Evolutionary conservation across 2,329 filamentous ascomycete genomes (phyloP).

Genomic region (Trichoderma sp.): DNA sequence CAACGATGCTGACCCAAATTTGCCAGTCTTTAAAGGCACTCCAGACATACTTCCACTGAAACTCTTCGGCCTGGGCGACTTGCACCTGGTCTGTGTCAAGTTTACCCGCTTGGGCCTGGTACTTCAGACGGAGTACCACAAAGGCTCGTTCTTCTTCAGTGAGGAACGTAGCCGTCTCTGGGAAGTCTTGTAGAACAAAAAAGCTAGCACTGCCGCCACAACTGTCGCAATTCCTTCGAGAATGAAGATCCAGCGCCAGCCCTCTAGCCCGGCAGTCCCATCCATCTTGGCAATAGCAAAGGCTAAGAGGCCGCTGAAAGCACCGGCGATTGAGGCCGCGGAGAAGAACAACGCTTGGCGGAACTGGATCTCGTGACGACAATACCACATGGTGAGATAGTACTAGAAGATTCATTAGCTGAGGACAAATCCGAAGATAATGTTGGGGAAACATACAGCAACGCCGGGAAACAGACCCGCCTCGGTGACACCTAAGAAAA

Average conservation of each 20-base stretch:
- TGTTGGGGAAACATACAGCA: slow-evolving; percentile 34
- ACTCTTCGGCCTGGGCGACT: slow-evolving; percentile 70
- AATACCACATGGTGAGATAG: slow-evolving; percentile 61
- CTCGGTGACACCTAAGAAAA: slow-evolving; percentile 65
- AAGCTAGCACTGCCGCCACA: slow-evolving; percentile 64
- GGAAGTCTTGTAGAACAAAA: slow-evolving; percentile 77
- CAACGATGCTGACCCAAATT: slow-evolving; percentile 62
- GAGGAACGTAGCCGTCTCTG: slow-evolving; percentile 74
- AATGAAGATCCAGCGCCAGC: slow-evolving; percentile 69
- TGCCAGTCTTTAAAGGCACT: slow-evolving; percentile 78
- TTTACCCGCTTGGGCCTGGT: slow-evolving; percentile 52
- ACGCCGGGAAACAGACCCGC: slow-evolving; percentile 68
- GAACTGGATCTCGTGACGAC: slow-evolving; percentile 56
- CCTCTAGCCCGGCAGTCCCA: slow-evolving; percentile 58
- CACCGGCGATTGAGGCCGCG: slow-evolving; percentile 76
- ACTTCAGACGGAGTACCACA: slow-evolving; percentile 68
- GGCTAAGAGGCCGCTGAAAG: slow-evolving; percentile 71
- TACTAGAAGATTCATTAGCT: slow-evolving; percentile 37
- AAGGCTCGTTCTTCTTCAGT: slow-evolving; percentile 69
- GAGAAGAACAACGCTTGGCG: slow-evolving; percentile 77
- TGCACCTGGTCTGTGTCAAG: slow-evolving; percentile 25
- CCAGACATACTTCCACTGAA: slow-evolving; percentile 74
- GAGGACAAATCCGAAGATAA: neutral
- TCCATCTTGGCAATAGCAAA: slow-evolving; percentile 71
- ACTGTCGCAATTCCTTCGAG: slow-evolving; percentile 71